Base-by-base conservation (phyloP, 129 eudicot genomes). In the Pittosporum tobira region DNA sequence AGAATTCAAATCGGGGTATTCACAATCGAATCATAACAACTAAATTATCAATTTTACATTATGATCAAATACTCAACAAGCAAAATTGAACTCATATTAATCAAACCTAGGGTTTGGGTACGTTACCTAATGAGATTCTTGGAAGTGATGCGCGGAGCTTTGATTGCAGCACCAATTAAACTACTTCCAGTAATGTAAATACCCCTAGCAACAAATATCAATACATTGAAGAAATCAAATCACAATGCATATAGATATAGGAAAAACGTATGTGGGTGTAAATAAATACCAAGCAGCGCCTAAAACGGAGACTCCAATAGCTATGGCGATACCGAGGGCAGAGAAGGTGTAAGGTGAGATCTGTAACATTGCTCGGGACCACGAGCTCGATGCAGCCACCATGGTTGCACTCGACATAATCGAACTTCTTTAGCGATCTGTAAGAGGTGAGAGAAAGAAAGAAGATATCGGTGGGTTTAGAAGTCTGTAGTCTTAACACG, bases 231-330 rank as follows among this genome's bases (percentile, higher is more conserved):
- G n/a, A n/a, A n/a, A n/a, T 0, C 13, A 54, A 61, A 51, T 42
- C 50, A 48, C 30, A 61, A 71, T 19, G 24, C 31, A 44, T 24
- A 49, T 11, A 45, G 6, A 27, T 51, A 24, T 53, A 28, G n/a
- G n/a, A 54, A 10, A 1, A n/a, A 9, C 10, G 10, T 34, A 34
- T 34, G 40, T 34, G 40, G 10, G 7, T 34, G 40, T 34, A 28
- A 51, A 50, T 12, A n/a, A 57, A 13, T 70, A 86, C 98, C 98
- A 91, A 21, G 98, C 98, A 22, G 98, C 95, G 45, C 98, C 98
- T 70, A 90, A 94, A 52, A 90, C 98, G 45, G 98, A 90, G 21
- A 90, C 90, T 63, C 98, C 98, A 60, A 91, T 91, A 13, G 98
- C 77, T n/a, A 91, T 63, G 22, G 98, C 98, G 66, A 91, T 91